Conservation (phyloP, 345 rosid species). For the Pistacia vera region DNA sequence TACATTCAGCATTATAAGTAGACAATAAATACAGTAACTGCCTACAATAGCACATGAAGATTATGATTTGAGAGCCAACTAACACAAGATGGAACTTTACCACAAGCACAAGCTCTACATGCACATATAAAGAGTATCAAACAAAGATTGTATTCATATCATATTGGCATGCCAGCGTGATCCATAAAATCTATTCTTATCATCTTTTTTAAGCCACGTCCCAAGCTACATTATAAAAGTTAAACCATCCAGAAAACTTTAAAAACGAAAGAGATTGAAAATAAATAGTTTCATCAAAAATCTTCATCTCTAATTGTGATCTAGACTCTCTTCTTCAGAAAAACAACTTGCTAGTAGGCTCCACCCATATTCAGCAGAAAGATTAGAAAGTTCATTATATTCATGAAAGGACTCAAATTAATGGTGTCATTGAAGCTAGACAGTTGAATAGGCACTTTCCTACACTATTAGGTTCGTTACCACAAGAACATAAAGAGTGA, state of each 20-base stretch:
- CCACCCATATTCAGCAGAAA: not conserved
- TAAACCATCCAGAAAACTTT: too few relatives aligned
- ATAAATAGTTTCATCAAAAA: too few relatives aligned
- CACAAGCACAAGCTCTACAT: not conserved
- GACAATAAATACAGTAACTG: not conserved
- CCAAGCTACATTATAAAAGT: not conserved
- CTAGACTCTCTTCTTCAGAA: not conserved
- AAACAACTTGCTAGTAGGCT: not conserved
- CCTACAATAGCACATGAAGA: not conserved
- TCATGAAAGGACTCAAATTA: not conserved
- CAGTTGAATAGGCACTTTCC: not conserved
- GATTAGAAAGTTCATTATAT: not conserved
- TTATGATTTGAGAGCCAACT: not conserved
- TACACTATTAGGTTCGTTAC: not conserved
- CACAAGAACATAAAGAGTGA: not conserved
- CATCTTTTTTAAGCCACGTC: not conserved
- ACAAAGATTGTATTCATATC: not conserved
- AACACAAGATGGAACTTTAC: not conserved
- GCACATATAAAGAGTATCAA: not conserved
- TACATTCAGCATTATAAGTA: not conserved
- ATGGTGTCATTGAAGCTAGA: not conserved
- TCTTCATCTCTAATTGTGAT: not conserved
- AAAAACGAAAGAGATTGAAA: too few relatives aligned
- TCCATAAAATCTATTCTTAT: not conserved
- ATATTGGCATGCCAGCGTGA: not conserved